Conservation (phyloP, 2,329 filamentous ascomycete species). For the Colletotrichum cordylinicola region DNA sequence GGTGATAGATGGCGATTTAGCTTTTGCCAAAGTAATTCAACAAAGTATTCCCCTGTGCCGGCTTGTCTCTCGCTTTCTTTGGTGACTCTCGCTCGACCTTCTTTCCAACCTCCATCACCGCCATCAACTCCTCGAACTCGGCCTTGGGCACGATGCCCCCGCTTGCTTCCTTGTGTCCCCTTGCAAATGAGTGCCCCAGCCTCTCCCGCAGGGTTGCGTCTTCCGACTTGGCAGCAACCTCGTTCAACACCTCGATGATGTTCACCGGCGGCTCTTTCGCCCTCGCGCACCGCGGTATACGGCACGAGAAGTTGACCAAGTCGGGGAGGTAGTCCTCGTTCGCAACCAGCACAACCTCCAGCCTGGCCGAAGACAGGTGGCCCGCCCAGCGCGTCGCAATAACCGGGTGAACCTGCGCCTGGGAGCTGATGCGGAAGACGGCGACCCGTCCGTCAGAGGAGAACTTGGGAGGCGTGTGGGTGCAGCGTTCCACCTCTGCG, state of each 20-base stretch:
- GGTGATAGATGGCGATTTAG: not conserved
- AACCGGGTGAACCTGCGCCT: conserved; percentile 69
- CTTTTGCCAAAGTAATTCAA: conserved; percentile 58
- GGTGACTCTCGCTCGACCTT: conserved; percentile 42
- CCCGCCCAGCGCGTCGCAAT: conserved; percentile 73
- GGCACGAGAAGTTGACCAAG: conserved; percentile 72
- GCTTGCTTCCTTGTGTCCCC: conserved; percentile 71
- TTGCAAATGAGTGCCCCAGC: conserved; percentile 68
- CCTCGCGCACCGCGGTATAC: conserved; percentile 62
- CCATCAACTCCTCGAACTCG: conserved; percentile 71
- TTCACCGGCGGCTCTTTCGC: conserved; percentile 62
- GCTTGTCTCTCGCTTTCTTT: conserved; percentile 26
- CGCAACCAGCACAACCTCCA: conserved; percentile 70
- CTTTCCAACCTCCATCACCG: conserved; percentile 62
- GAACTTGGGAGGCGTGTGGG: conserved; percentile 68
- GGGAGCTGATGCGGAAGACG: conserved; percentile 64
- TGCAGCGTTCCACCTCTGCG: conserved; percentile 64
- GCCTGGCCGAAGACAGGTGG: conserved; percentile 59
- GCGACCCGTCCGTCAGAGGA: conserved; percentile 67
- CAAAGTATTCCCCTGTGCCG: conserved; percentile 59
- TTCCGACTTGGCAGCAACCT: conserved; percentile 50
- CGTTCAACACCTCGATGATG: conserved; percentile 64
- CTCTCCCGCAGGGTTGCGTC: conserved; percentile 47
- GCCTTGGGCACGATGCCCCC: conserved; percentile 64
- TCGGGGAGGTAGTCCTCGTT: conserved; percentile 70